Conservation (phyloP, 2,329 filamentous ascomycete genomes). For the Nannizzia gypsea region DNA sequence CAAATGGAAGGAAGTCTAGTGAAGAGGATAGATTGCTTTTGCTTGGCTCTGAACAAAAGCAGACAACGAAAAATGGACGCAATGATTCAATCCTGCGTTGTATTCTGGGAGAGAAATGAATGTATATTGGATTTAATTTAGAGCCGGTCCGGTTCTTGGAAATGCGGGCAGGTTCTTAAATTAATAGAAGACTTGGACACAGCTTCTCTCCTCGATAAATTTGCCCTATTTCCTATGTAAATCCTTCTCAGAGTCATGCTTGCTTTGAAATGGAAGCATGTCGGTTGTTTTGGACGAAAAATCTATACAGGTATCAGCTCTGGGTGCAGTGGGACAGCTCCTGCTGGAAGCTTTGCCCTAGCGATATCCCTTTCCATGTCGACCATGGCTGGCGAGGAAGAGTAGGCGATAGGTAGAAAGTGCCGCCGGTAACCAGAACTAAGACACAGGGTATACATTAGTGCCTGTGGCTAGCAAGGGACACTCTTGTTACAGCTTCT, state of each 20-base stretch:
- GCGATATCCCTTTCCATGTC: not conserved
- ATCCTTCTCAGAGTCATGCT: conserved; percentile 1
- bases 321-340: conserved; percentile 1
- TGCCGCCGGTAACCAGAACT: not conserved
- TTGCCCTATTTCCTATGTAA: not conserved
- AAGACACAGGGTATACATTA: not conserved
- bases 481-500: not conserved
- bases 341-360: not conserved
- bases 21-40: conserved; percentile 4
- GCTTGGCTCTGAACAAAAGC: conserved; percentile 3
- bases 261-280: not conserved
- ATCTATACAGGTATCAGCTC: not conserved
- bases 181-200: conserved; percentile 1
- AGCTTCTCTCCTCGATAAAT: conserved; percentile 1
- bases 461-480: not conserved
- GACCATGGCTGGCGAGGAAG: not conserved
- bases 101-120: conserved; percentile 5
- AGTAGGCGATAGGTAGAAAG: not conserved
- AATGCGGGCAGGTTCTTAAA: conserved; percentile 2
- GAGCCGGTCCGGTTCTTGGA: conserved; percentile 2
- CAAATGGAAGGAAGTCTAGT: not conserved
- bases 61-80: not conserved
- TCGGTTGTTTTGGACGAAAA: conserved; percentile 8
- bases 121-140: conserved; percentile 7
- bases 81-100: conserved; percentile 3